These are phyloP conservation scores for Curvularia hawaiiensis DNA, from an alignment of 2,329 filamentous ascomycete species.

Conservation along the genomic window DNA sequence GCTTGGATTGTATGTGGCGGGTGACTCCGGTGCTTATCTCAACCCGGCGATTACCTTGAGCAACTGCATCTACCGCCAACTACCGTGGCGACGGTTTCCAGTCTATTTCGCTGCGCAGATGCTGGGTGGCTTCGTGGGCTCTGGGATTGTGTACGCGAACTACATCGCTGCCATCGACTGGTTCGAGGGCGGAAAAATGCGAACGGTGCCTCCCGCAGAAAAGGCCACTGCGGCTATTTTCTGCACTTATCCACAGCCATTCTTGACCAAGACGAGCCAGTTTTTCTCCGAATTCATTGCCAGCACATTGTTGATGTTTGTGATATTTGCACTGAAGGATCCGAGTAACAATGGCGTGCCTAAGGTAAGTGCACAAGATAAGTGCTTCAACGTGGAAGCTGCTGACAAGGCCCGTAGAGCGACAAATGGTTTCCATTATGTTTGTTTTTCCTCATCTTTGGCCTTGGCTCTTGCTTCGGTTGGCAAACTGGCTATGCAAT, in stretches of 20 bases:
- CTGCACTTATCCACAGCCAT: conserved; percentile 71
- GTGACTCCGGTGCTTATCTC: conserved; percentile 70
- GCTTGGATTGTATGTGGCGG: conserved; percentile 65
- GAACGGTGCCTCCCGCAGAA: conserved; percentile 63
- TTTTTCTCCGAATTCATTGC: conserved; percentile 76
- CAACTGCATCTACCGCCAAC: conserved; percentile 70
- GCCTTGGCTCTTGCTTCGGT: conserved; percentile 73
- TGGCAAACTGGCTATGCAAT: conserved; percentile 80
- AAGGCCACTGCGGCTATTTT: conserved; percentile 73
- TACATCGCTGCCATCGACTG: conserved; percentile 64
- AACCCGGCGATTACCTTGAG: conserved; percentile 70
- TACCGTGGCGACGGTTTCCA: conserved; percentile 72
- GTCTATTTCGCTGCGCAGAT: conserved; percentile 70
- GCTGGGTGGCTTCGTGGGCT: conserved; percentile 68
- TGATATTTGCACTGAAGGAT: conserved; percentile 72
- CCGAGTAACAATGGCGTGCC: conserved; percentile 49
- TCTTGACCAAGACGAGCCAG: conserved; percentile 69
- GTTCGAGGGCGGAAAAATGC: conserved; percentile 64
- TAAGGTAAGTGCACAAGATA: conserved; percentile 22
- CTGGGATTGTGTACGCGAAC: conserved; percentile 52
- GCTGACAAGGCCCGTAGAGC: conserved; percentile 5
- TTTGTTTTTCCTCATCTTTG: conserved; percentile 75
- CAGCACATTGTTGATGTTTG: conserved; percentile 70
- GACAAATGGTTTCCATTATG: conserved; percentile 57
- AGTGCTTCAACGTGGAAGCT: background rate